These are phyloP conservation scores for Myrica gale DNA, from an alignment of 306 rosid genomes.

Conservation along the genomic window DNA sequence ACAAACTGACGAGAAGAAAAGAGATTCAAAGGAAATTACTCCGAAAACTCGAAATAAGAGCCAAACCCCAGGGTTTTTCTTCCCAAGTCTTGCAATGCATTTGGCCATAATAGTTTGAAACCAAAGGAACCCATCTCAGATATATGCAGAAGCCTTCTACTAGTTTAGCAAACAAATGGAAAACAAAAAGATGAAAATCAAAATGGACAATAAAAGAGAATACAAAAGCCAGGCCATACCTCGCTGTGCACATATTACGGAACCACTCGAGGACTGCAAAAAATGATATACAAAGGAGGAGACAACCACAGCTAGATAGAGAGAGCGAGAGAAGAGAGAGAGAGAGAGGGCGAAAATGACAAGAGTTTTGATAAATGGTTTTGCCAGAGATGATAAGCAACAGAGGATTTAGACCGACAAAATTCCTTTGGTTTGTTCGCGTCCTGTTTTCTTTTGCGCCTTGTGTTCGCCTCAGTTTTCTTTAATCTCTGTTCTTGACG, in stretches of 20 bases:
- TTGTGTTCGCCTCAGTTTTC: neutral
- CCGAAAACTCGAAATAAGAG: neutral
- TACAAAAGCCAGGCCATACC: neutral
- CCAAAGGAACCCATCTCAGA: slow-evolving; percentile 25
- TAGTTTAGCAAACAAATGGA: neutral
- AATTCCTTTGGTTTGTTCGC: neutral
- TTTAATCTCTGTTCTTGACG: neutral
- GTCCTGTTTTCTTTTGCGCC: neutral
- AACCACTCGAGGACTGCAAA: neutral
- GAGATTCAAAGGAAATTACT: neutral
- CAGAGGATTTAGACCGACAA: neutral
- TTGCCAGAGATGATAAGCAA: neutral
- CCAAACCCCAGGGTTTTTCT: neutral
- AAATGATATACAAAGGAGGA: neutral
- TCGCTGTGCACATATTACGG: neutral
- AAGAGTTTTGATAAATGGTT: neutral
- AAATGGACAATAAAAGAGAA: neutral
- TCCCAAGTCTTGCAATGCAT: slow-evolving; percentile 19
- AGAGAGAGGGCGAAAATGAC: neutral
- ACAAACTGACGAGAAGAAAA: neutral
- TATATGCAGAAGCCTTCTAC: slow-evolving; percentile 2
- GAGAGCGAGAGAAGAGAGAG: neutral
- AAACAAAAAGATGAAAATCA: neutral
- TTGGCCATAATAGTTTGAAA: slow-evolving; percentile 8
- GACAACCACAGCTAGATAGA: neutral